phyloP scores from a whole-genome alignment of 768 basidiomycete species.

The Leccinum pellstonianum region DNA sequence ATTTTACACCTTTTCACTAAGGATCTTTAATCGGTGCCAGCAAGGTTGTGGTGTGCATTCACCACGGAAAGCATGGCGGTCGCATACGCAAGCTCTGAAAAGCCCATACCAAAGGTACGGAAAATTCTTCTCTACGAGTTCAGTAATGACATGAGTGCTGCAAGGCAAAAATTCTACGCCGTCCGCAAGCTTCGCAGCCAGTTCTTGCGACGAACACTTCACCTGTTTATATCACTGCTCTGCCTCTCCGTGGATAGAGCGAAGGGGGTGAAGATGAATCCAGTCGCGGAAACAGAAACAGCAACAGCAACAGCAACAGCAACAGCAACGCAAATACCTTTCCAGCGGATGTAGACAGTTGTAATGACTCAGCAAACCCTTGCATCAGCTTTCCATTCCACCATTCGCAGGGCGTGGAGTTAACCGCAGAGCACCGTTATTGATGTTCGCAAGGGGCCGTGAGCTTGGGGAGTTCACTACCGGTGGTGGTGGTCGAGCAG shows the following conservation, averaged over 20 bases:
- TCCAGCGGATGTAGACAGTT: background rate
- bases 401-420: constrained; percentile 17
- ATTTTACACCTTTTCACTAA: background rate
- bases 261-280: background rate
- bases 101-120: constrained; percentile 58
- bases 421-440: constrained; percentile 29
- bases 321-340: background rate
- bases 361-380: background rate
- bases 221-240: constrained; percentile 57
- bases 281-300: background rate
- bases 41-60: constrained; percentile 80
- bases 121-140: background rate
- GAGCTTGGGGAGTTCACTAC: constrained; percentile 29
- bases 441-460: constrained; percentile 36
- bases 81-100: constrained; percentile 57
- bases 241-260: constrained; percentile 36
- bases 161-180: constrained; percentile 38
- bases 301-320: background rate
- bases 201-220: constrained; percentile 27
- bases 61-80: constrained; percentile 83
- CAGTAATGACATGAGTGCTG: background rate
- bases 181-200: constrained; percentile 14
- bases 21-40: constrained; percentile 32
- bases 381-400: constrained; percentile 16
- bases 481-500: constrained; percentile 46